phyloP scores from a whole-genome alignment of 139 green algal species.

The Haematococcus lacustris region DNA sequence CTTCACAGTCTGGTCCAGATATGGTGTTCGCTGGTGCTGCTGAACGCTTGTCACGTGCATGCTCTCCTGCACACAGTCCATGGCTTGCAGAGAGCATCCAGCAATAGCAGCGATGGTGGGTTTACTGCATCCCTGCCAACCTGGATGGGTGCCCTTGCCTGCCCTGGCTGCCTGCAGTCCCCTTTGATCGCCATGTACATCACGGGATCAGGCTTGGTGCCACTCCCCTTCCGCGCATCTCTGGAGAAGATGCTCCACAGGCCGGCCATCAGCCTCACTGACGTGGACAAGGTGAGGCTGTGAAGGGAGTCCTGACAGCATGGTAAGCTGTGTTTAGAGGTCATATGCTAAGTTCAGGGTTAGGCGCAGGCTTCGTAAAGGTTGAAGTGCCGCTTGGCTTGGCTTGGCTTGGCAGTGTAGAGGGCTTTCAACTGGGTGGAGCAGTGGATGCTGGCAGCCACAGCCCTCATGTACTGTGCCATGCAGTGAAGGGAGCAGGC shows the following conservation, averaged over 20 bases:
- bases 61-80: not conserved
- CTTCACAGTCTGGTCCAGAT: no score
- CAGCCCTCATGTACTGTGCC: no score
- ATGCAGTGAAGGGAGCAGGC: no score
- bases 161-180: not conserved
- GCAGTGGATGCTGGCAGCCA: no score
- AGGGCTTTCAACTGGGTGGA: no score
- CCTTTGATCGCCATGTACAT: conserved; percentile 14
- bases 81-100: not conserved
- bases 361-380: no score
- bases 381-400: no score
- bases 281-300: not conserved
- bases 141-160: no score
- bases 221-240: conserved; percentile 9
- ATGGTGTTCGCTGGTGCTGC: not conserved
- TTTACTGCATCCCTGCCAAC: not conserved
- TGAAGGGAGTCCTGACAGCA: no score
- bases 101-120: not conserved
- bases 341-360: no score
- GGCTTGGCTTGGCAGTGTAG: no score
- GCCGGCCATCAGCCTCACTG: not conserved
- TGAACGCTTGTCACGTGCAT: not conserved
- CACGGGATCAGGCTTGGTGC: conserved; percentile 7
- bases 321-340: no score
- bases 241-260: conserved; percentile 4